Evolutionary conservation across 2,329 filamentous ascomycete species (phyloP).

Genomic region (Beauveria sp.): DNA sequence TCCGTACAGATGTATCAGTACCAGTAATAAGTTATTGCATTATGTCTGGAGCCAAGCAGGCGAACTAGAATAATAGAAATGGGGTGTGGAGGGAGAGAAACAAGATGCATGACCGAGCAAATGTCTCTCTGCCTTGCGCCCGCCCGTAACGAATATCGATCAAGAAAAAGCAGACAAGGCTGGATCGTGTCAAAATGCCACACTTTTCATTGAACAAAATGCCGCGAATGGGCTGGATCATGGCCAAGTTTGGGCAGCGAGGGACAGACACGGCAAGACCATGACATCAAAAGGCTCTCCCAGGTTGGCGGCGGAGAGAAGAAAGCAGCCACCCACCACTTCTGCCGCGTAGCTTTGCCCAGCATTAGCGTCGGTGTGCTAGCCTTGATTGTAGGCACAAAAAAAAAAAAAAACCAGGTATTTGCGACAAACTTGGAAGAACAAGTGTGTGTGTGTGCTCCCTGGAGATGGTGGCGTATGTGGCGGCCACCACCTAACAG

Average conservation of each 20-base stretch:
- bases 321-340: too few relatives aligned
- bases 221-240: not conserved
- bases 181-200: not conserved
- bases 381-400: not conserved
- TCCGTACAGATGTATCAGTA: too few relatives aligned
- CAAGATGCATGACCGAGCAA: not conserved
- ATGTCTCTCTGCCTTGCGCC: not conserved
- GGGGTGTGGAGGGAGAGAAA: not conserved
- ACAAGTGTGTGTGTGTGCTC: not conserved
- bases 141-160: not conserved
- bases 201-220: not conserved
- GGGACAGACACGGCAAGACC: not conserved
- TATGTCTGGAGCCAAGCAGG: too few relatives aligned
- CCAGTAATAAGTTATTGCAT: too few relatives aligned
- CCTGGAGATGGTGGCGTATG: not conserved
- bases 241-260: not conserved
- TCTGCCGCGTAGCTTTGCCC: not conserved
- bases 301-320: not conserved
- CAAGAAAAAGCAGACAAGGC: not conserved
- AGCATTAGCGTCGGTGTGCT: slow-evolving; percentile 4
- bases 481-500: not conserved
- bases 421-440: not conserved
- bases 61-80: not conserved
- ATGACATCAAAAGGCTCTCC: slow-evolving; percentile 1
- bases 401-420: not conserved